phyloP scores from a whole-genome alignment of 2,329 filamentous ascomycete genomes.

The Capronia epimyces region DNA sequence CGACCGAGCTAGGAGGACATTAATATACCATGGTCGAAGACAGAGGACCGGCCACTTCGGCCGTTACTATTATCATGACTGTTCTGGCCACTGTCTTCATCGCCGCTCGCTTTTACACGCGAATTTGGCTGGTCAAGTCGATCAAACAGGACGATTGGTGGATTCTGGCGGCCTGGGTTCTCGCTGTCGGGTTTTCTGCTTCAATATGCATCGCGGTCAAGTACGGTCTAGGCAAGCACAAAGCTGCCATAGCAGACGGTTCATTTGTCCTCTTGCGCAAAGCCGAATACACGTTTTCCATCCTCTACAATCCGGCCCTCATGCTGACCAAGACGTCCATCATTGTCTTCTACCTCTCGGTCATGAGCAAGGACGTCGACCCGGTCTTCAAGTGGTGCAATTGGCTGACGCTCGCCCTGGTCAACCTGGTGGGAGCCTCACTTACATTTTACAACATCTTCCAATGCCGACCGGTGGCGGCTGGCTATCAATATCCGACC shows the following conservation, averaged over 20 bases:
- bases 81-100: conserved; percentile 70
- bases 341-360: conserved; percentile 78
- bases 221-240: conserved; percentile 42
- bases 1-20: neutral
- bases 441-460: conserved; percentile 83
- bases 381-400: conserved; percentile 73
- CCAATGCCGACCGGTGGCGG: conserved; percentile 70
- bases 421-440: conserved; percentile 71
- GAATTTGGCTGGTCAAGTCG: conserved; percentile 65
- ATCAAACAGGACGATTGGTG: conserved; percentile 73
- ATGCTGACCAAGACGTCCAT: conserved; percentile 76
- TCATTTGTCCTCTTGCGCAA: conserved; percentile 38
- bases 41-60: conserved; percentile 37
- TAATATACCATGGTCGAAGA: conserved; percentile 21
- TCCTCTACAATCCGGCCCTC: conserved; percentile 46
- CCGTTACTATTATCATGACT: conserved; percentile 47
- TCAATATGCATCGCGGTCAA: conserved; percentile 43
- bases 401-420: conserved; percentile 69
- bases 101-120: conserved; percentile 64
- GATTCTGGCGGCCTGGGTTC: conserved; percentile 72
- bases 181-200: conserved; percentile 45
- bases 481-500: conserved; percentile 56
- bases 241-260: conserved; percentile 34
- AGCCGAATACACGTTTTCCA: conserved; percentile 55
- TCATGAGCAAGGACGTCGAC: conserved; percentile 64